Conservation (phyloP, 768 basidiomycete species). For the Sporobolomyces roseus region DNA sequence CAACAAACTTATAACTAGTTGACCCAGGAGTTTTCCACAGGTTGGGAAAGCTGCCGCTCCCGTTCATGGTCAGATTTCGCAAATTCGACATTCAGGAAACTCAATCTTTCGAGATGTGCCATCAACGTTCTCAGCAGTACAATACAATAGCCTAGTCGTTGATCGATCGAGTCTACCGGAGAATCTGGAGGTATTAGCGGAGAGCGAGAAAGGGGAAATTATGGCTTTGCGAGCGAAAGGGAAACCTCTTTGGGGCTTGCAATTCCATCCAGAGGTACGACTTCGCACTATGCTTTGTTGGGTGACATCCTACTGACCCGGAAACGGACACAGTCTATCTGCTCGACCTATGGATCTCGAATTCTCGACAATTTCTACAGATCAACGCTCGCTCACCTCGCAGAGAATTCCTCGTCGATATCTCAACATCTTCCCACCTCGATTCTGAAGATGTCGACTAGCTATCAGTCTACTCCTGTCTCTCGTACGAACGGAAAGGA, state of each 20-base stretch:
- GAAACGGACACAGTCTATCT: constrained; percentile 26
- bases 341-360: constrained; percentile 26
- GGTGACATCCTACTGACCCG: not conserved
- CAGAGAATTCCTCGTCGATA: not conserved
- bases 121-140: constrained; percentile 19
- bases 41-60: constrained; percentile 20
- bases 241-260: constrained; percentile 36
- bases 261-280: constrained; percentile 41
- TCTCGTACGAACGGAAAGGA: not conserved
- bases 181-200: constrained; percentile 30
- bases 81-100: constrained; percentile 6
- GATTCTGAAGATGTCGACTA: not conserved
- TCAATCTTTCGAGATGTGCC: constrained; percentile 27
- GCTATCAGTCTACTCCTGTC: not conserved
- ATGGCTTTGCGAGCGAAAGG: constrained; percentile 25
- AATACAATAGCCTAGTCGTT: constrained; percentile 39
- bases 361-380: constrained; percentile 39
- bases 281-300: not conserved
- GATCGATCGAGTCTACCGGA: not conserved
- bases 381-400: constrained; percentile 1
- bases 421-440: constrained; percentile 2
- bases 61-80: constrained; percentile 35
- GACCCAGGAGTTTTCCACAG: too few relatives aligned
- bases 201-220: constrained; percentile 14
- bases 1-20: too few relatives aligned